Evolutionary conservation across 352 stramenopile genomes (phyloP), one percentile per base, ranked within the genome.

Genomic region (Phytopythium helicoides): DNA sequence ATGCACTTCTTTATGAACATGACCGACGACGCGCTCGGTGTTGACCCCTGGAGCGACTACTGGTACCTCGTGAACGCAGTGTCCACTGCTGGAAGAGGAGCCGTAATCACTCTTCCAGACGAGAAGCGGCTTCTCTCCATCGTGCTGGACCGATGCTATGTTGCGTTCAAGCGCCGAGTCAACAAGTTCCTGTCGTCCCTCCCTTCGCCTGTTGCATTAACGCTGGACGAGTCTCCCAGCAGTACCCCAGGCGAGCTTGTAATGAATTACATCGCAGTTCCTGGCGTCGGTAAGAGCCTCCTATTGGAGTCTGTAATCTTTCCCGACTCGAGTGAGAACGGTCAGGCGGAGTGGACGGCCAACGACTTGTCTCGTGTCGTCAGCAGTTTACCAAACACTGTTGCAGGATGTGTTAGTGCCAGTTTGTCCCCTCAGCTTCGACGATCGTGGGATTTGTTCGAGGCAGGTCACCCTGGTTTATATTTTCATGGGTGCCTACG

Each of bases 401-500:
- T 74, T 22, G 60, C 61, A 3, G 68, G 68, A 3, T 77, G 61
- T 38, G 64, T 77, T 0, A 47, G 66, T 23, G 48, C 67, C 1
- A 73, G 46, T 25, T 58, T 53, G 11, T 54, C 55, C 12, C 6
- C 42, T 11, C 50, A 72, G 15, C 61, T 19, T 37, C 44, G 39
- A 34, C 56, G 61, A 19, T 53, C 34, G 23, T 64, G 60, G 11
- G 39, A 69, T 23, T 21, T 60, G 15, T 37, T 77, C 6, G 60
- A 74, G 49, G 48, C 53, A 12, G 42, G 62, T 31, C 72, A 69
- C 22, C 68, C 68, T 12, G 40, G 42, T 25, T 72, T 74, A 61
- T 69, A 69, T 36, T 74, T 77, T 35, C 52, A 77, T 22, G 68
- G 68, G 25, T 77, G 68, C 25, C 47, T 74, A 48, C 54, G 57